phyloP scores from a whole-genome alignment of 257 asterid genomes.

The Solanum raphanifolium region DNA sequence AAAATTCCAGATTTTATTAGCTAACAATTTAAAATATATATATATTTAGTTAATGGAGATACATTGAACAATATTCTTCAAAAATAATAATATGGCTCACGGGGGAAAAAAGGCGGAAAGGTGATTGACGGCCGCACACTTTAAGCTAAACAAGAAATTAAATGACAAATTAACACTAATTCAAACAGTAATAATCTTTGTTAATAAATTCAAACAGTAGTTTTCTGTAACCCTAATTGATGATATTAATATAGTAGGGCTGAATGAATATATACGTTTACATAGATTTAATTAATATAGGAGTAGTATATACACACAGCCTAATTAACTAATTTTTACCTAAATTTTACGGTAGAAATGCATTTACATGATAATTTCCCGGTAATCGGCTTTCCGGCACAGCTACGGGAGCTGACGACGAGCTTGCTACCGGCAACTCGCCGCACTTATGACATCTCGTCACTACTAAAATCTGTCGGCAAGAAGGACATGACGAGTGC shows the following conservation, averaged over 20 bases:
- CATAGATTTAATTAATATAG: neutral
- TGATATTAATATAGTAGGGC: neutral
- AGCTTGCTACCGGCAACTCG: constrained; percentile 3
- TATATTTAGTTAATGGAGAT: neutral
- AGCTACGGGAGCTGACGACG: neutral
- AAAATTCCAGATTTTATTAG: neutral
- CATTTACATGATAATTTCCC: neutral
- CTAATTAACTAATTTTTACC: neutral
- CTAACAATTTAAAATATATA: neutral
- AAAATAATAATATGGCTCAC: neutral
- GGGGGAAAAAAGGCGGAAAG: neutral
- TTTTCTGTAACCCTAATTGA: neutral
- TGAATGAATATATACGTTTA: neutral
- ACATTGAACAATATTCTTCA: neutral
- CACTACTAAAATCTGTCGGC: constrained; percentile 10
- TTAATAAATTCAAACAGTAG: neutral
- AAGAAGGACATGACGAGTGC: constrained; percentile 19
- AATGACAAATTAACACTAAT: neutral
- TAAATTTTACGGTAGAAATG: neutral
- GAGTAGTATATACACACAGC: neutral
- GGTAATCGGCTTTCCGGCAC: neutral
- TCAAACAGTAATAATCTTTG: neutral
- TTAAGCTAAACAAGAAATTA: neutral
- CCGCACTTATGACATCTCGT: constrained; percentile 12
- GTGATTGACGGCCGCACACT: neutral